phyloP scores from a whole-genome alignment of 176 grass and related monocot genomes.

The Guadua angustifolia region DNA sequence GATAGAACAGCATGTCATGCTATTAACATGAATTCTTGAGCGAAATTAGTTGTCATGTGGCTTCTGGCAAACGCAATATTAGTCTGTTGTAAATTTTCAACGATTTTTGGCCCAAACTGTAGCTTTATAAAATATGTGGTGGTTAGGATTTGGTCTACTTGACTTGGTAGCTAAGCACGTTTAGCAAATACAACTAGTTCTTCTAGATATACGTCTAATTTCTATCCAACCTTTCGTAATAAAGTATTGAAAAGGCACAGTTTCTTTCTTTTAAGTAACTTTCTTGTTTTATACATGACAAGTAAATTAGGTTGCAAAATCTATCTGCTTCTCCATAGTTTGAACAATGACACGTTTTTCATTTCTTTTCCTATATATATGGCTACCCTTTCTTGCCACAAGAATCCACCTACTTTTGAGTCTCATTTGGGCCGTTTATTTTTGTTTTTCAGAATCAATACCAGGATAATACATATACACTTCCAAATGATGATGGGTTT shows the following conservation, averaged over 20 bases:
- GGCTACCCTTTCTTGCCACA: not conserved
- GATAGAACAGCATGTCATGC: not conserved
- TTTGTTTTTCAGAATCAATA: slow-evolving; percentile 41
- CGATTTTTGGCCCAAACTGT: not conserved
- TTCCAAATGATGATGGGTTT: slow-evolving; percentile 58
- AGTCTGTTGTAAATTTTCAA: slow-evolving; percentile 7
- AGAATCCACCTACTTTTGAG: not conserved
- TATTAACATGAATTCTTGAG: slow-evolving; percentile 16
- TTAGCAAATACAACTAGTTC: slow-evolving; percentile 20
- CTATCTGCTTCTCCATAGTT: not conserved
- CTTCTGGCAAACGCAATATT: not conserved
- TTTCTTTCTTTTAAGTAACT: slow-evolving; percentile 28
- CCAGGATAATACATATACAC: not conserved
- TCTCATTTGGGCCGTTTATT: slow-evolving; percentile 39
- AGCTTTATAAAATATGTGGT: slow-evolving; percentile 44
- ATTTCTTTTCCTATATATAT: not conserved
- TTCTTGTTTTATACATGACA: slow-evolving; percentile 17
- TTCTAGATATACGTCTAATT: slow-evolving; percentile 27
- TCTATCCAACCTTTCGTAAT: slow-evolving; percentile 29
- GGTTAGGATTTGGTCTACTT: slow-evolving; percentile 48
- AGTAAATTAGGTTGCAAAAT: not conserved
- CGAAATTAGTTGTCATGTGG: slow-evolving; percentile 4
- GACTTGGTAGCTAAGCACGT: slow-evolving; percentile 28
- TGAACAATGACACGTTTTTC: slow-evolving; percentile 29
- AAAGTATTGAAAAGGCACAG: slow-evolving; percentile 24